Conservation (phyloP, 331 rosid species). For the Acacia pycnantha region DNA sequence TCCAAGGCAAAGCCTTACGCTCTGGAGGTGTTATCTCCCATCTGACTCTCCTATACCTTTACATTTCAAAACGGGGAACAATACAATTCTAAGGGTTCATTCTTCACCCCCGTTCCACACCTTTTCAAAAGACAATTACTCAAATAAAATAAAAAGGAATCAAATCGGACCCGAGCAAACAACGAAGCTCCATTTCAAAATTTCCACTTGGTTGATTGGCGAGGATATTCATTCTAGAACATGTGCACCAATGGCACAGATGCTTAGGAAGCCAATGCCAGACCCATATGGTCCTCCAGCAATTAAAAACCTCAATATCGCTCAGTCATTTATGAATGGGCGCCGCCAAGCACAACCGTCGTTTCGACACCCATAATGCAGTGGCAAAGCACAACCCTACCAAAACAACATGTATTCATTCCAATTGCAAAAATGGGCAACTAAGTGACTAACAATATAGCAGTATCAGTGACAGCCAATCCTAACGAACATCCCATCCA, state of each 20-base stretch:
- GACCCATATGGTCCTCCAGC: background rate
- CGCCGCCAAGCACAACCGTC: background rate
- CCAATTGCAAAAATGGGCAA: background rate
- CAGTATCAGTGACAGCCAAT: background rate
- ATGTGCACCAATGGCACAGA: background rate
- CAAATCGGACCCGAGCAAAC: background rate
- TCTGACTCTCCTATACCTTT: background rate
- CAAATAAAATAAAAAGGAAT: background rate
- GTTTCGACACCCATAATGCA: background rate
- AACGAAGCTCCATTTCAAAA: background rate
- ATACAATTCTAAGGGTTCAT: background rate
- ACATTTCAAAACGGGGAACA: background rate
- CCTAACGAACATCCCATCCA: background rate
- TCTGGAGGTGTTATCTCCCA: too few species aligned
- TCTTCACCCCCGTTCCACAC: background rate
- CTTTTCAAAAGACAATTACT: background rate
- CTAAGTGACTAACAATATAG: background rate
- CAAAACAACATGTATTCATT: background rate
- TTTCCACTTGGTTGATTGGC: background rate
- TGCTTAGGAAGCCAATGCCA: background rate
- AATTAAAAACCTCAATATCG: background rate
- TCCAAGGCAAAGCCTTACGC: background rate
- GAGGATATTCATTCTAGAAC: background rate
- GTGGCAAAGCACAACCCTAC: background rate
- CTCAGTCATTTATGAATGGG: background rate